These are phyloP conservation scores for Nannizzia gypsea DNA, from an alignment of 2,329 filamentous ascomycete species.

Conservation along the genomic window DNA sequence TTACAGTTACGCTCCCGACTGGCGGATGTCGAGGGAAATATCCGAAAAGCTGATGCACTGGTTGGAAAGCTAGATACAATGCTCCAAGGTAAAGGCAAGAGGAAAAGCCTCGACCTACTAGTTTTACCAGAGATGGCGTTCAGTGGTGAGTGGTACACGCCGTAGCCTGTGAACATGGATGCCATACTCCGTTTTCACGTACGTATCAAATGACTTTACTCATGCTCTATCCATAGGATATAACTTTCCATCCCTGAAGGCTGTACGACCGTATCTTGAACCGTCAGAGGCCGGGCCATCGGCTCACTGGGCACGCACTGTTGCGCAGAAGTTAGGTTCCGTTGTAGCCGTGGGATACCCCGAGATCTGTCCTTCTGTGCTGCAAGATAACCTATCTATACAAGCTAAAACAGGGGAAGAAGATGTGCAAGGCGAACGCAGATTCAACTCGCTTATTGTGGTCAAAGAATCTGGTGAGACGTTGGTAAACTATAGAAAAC, in stretches of 20 bases:
- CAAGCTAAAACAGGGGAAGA: slow-evolving; percentile 12
- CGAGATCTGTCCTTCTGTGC: slow-evolving; percentile 30
- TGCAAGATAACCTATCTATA: slow-evolving; percentile 13
- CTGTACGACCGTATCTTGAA: slow-evolving; percentile 49
- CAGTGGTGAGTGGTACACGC: slow-evolving; percentile 35
- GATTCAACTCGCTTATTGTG: slow-evolving; percentile 49
- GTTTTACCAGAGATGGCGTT: slow-evolving; percentile 53
- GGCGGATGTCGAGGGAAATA: slow-evolving; percentile 36
- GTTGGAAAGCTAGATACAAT: slow-evolving; percentile 26
- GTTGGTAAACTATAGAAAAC: slow-evolving; percentile 50
- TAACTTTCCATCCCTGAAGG: slow-evolving; percentile 48
- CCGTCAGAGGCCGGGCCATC: slow-evolving; percentile 44
- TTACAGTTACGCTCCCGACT: slow-evolving; percentile 36
- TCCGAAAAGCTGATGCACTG: slow-evolving; percentile 32
- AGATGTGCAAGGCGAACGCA: background rate
- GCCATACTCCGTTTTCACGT: background rate
- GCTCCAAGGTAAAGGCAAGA: slow-evolving; percentile 14
- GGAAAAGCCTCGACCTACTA: slow-evolving; percentile 40
- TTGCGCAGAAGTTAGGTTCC: slow-evolving; percentile 44
- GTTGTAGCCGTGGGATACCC: slow-evolving; percentile 55
- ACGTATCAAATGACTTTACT: background rate
- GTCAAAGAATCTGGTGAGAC: slow-evolving; percentile 44
- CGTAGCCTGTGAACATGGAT: background rate
- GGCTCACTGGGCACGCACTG: slow-evolving; percentile 46
- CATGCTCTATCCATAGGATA: slow-evolving; percentile 37